Evolutionary conservation across 129 eudicot genomes (phyloP).

Genomic region (sunflower (Helianthus annuus)): HanXRQr2.0-SUNRISE NC_035441.2:165160611-165161110

Average conservation of each 20-base stretch:
- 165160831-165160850: constrained; percentile 24
- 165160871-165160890: constrained; percentile 25
- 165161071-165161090: constrained; percentile 41
- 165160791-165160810: constrained; percentile 13
- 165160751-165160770: constrained; percentile 19
- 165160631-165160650: constrained; percentile 34
- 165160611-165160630: constrained; percentile 24
- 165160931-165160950: constrained; percentile 4
- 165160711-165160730: constrained; percentile 27
- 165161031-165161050: constrained; percentile 34
- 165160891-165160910: constrained; percentile 19
- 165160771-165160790: constrained; percentile 22
- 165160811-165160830: constrained; percentile 6
- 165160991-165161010: constrained; percentile 43
- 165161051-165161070: constrained; percentile 39
- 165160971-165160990: not conserved
- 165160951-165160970: not conserved
- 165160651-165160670: constrained; percentile 31
- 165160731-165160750: constrained; percentile 34
- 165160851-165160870: constrained; percentile 28
- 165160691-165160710: constrained; percentile 20
- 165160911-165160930: constrained; percentile 28
- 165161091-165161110: constrained; percentile 26
- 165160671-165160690: constrained; percentile 34
- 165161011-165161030: constrained; percentile 42